Evolutionary conservation across 1,284 basidiomycete species (phyloP).

Genomic region (Tilletia setariae): DNA sequence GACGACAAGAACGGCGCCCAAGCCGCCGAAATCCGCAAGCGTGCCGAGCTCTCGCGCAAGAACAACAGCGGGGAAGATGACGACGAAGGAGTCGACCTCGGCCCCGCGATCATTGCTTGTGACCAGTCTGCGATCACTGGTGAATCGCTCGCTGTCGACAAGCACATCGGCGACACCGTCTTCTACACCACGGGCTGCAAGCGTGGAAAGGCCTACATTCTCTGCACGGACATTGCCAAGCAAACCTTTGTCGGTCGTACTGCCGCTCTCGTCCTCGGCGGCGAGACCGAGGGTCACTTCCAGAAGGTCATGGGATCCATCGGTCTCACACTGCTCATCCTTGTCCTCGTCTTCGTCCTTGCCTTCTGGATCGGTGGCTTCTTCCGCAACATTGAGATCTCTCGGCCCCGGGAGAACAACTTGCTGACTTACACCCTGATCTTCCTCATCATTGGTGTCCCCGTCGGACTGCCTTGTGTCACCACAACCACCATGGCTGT

Average conservation of each 20-base stretch:
- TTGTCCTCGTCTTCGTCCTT: conserved; percentile 61
- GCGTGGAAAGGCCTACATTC: conserved; percentile 93
- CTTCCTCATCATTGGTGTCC: conserved; percentile 96
- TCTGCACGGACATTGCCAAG: conserved; percentile 91
- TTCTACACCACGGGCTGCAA: conserved; percentile 96
- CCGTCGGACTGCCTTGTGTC: conserved; percentile 97
- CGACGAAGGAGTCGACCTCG: conserved; percentile 57
- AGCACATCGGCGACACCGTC: conserved; percentile 89
- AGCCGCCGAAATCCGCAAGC: conserved; percentile 50
- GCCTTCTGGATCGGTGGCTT: conserved; percentile 61
- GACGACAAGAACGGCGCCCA: conserved; percentile 87
- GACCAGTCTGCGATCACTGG: conserved; percentile 95
- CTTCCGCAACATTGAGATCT: conserved; percentile 58
- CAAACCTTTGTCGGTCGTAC: conserved; percentile 60
- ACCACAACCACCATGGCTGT: conserved; percentile 93
- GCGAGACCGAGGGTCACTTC: conserved; percentile 94
- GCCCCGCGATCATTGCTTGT: conserved; percentile 60
- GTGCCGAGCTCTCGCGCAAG: conserved; percentile 46
- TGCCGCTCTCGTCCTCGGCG: conserved; percentile 88
- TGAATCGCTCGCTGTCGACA: conserved; percentile 85
- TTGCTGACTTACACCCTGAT: conserved; percentile 80
- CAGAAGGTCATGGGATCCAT: conserved; percentile 92
- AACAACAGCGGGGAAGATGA: conserved; percentile 53
- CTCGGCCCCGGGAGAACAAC: conserved; percentile 59
- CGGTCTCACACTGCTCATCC: conserved; percentile 88